Percentiles rank a stretch among this genome's conserved stretches.
Conservation (phyloP, 805 yeast genomes). For the Suhomyces sp. region DNA sequence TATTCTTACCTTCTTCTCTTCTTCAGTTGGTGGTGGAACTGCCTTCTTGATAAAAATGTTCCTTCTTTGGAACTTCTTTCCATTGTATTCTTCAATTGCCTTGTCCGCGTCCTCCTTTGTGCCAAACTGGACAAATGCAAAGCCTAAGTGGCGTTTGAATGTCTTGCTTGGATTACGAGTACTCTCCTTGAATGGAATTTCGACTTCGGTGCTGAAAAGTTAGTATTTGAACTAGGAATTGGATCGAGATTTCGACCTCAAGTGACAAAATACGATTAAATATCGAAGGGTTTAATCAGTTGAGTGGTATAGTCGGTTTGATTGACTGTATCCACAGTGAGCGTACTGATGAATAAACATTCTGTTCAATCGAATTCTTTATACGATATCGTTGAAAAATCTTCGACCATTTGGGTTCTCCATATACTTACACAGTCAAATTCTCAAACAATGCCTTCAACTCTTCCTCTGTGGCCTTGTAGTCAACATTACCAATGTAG, state of each 20-base stretch:
- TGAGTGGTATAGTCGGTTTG: no score
- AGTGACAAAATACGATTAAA: no score
- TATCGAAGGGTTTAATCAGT: no score
- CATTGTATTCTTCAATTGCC: slow-evolving; percentile 43
- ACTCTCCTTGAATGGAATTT: slow-evolving; percentile 49
- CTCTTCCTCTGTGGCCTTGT: slow-evolving; percentile 41
- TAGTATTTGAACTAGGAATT: slow-evolving; percentile 16
- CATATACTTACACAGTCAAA: slow-evolving; percentile 36
- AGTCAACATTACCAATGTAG: slow-evolving; percentile 45
- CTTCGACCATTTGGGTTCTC: background rate
- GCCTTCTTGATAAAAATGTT: slow-evolving; percentile 54
- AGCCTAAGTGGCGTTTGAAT: slow-evolving; percentile 50
- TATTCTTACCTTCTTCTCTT: slow-evolving; percentile 37
- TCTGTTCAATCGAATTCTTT: no score
- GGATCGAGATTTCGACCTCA: no score
- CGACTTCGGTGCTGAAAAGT: slow-evolving; percentile 38
- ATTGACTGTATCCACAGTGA: no score
- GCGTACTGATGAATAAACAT: no score
- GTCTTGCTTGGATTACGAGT: slow-evolving; percentile 33
- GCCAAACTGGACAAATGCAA: slow-evolving; percentile 58
- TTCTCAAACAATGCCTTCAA: slow-evolving; percentile 50
- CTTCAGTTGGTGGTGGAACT: slow-evolving; percentile 49
- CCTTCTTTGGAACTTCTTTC: slow-evolving; percentile 45
- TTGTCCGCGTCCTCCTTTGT: slow-evolving; percentile 43
- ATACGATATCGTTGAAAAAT: no score